Evolutionary conservation across 139 green algal genomes (phyloP).

Genomic region (Medakamo hakoo): DNA sequence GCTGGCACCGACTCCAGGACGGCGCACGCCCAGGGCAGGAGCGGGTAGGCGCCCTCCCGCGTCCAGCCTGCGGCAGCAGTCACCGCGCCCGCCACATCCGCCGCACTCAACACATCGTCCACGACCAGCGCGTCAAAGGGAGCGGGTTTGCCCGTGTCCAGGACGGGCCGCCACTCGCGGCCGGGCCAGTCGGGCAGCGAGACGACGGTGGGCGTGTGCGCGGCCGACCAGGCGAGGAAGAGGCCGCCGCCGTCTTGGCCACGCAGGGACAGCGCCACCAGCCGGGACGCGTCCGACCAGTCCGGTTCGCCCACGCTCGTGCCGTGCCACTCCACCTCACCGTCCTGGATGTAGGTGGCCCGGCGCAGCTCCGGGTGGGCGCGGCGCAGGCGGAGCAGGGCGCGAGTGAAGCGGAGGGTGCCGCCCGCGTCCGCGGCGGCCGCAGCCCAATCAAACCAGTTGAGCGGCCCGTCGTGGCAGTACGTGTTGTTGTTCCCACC

Average conservation of each 20-base stretch:
- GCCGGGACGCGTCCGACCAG: conserved; percentile 69
- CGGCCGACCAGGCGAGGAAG: conserved; percentile 50
- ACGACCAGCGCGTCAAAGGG: conserved; percentile 64
- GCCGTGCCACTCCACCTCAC: conserved; percentile 81
- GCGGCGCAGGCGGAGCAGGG: conserved; percentile 41
- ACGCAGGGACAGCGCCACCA: conserved; percentile 65
- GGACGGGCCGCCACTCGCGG: conserved; percentile 38
- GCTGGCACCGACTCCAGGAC: conserved; percentile 44
- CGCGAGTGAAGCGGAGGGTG: conserved; percentile 54
- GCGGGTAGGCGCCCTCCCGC: conserved; percentile 33
- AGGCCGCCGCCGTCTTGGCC: conserved; percentile 24
- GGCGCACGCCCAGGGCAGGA: conserved; percentile 63
- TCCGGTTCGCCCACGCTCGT: conserved; percentile 45
- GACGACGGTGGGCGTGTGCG: conserved; percentile 23
- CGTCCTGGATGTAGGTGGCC: conserved; percentile 29
- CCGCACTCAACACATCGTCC: conserved; percentile 30
- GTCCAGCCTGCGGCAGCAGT: conserved; percentile 42
- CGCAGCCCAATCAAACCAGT: conserved; percentile 72
- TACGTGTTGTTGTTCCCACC: conserved; percentile 99
- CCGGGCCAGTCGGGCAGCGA: conserved; percentile 44
- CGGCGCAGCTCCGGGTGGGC: conserved; percentile 40
- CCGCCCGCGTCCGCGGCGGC: conserved; percentile 34
- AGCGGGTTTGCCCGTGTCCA: conserved; percentile 56
- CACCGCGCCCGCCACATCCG: conserved; percentile 16
- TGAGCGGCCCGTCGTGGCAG: conserved; percentile 84